Base-by-base conservation (phyloP, 148 eudicot genomes). In the Cornus controversa region DNA sequence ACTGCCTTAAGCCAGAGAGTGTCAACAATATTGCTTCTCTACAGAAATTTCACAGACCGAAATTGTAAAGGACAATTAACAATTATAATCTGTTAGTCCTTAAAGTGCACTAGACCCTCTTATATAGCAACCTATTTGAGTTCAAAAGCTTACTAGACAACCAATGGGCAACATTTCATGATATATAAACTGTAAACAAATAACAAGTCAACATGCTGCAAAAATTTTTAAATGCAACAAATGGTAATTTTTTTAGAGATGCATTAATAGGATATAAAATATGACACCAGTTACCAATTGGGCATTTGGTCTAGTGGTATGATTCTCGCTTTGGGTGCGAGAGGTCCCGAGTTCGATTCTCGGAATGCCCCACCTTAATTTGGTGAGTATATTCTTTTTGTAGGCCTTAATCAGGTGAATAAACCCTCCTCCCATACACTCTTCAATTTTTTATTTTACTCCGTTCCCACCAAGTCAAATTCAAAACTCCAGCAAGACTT, bases 331-430 rank as follows among this genome's bases (percentile, higher is more conserved):
- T 83, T 69, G 83, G 85, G 82, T 84, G 85, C 92, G 90, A 92
- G 96, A 91, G 91, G 90, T 91, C 93, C 93, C 88, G 90, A 89
- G 91, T 89, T 89, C 93, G 84, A 87, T 91, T 88, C 90, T 90
- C 91, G 88, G 91, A 90, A 90, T 90, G 93, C 91, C 87, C 90
- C 93, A 40, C 6, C 6, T 40, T 40, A 31, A n/a, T n/a, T n/a
- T n/a, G n/a, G n/a, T n/a, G n/a, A n/a, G n/a, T n/a, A n/a, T n/a
- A 31, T 31, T 31, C 34, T 31, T 31, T 31, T 31, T 3, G 34
- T 31, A 31, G 34, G 34, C 34, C n/a, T n/a, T n/a, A n/a, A n/a
- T n/a, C 34, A 31, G 2, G 2, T 31, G 34, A 31, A 31, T 31
- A 31, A 31, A 31, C 34, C 34, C 2, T 31, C 1, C 7, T 45